Percentiles rank a stretch among this genome's conserved stretches.
These are phyloP conservation scores for Syzygium oleosum DNA, from an alignment of 345 rosid genomes.

Conservation along the genomic window DNA sequence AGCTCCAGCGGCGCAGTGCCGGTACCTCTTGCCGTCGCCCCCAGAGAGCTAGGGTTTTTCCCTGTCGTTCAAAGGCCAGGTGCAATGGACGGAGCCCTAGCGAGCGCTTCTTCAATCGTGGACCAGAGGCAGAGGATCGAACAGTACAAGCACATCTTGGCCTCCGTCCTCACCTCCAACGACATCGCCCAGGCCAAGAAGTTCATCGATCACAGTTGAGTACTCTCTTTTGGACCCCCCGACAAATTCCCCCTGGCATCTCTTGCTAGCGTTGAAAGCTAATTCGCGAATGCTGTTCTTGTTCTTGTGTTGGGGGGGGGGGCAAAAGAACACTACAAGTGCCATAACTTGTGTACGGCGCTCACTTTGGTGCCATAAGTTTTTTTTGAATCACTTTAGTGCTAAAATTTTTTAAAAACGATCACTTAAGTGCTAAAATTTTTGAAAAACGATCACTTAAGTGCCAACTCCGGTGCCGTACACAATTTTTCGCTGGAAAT, in stretches of 20 bases:
- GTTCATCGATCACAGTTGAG: conserved; percentile 79
- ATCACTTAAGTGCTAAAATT: no score
- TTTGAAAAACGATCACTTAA: no score
- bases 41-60: not conserved
- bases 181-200: conserved; percentile 71
- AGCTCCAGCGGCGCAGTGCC: not conserved
- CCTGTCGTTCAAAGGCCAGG: not conserved
- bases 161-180: conserved; percentile 76
- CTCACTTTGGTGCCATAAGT: no score
- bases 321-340: no score
- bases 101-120: conserved; percentile 57
- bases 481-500: no score
- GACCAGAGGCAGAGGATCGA: conserved; percentile 99
- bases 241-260: not conserved
- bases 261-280: not conserved
- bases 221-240: not conserved
- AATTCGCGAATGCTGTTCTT: not conserved
- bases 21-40: not conserved
- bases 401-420: no score
- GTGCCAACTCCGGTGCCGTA: no score
- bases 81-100: conserved; percentile 71
- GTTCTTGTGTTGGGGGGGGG: no score
- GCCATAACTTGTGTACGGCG: no score
- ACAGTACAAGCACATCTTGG: conserved; percentile 87
- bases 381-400: no score